Evolutionary conservation across 2,329 filamentous ascomycete genomes (phyloP), one percentile per base, ranked within the genome.

Genomic region (Lachnellula occidentalis): DNA sequence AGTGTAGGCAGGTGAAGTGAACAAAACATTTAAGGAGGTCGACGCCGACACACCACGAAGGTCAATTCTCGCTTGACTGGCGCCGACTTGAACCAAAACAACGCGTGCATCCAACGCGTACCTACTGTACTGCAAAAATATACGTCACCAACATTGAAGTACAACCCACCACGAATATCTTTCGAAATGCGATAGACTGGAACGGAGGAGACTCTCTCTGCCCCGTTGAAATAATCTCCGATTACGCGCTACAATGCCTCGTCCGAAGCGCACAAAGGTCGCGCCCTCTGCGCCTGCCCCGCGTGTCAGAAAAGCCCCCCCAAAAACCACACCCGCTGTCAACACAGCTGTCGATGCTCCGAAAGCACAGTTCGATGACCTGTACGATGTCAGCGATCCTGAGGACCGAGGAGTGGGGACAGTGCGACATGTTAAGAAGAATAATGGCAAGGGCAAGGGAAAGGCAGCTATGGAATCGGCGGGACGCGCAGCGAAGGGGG

Each of bases 201-300:
- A 31, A 43, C 7, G 2, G 9, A 31, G 14, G 14, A 31, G 22
- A 31, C 5, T 12, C 17, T 17, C 11, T 17, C 43, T 46, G 9
- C 22, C 43, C 43, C 14, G 15, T 15, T 12, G n/a, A 31, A 46
- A 39, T 39, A 39, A 7, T 15, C 22, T n/a, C 14, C 2, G 34
- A 46, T 31, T n/a, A 24, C 43, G 14, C 43, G 21, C 14, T 27
- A 60, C 45, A 55, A 70, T 70, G 67, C 67, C 67, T 56, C 67
- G 67, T 42, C 67, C 67, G 48, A 69, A 69, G 58, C 66, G 67
- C 55, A 63, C 65, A 37, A 70, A 69, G 53, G 60, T 68, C 50
- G 63, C 64, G 50, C 65, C 66, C 6, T 68, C 66, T 27, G 58
- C 46, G 6, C 65, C 64, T 48, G 58, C 61, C 45, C 56, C 61